Percentiles rank a stretch among this genome's conserved stretches.
These are phyloP conservation scores for Ceriops tagal DNA, from an alignment of 345 rosid species.

Conservation along the genomic window DNA sequence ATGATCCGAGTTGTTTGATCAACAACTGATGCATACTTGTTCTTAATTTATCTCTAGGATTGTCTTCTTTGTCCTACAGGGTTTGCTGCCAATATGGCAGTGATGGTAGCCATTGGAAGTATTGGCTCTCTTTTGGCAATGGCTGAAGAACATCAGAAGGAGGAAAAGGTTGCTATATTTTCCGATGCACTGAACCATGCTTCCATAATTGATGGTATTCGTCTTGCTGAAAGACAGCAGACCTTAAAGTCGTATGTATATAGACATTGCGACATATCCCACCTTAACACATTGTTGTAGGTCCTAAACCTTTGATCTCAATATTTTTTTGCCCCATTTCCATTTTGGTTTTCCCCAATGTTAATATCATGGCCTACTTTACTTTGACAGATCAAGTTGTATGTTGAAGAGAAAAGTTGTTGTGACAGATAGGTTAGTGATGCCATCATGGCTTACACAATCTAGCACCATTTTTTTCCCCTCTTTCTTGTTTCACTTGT, in stretches of 20 bases:
- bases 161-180: conserved; percentile 76
- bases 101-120: conserved; percentile 86
- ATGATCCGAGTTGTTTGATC: neutral
- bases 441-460: conserved; percentile 7
- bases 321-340: conserved; percentile 2
- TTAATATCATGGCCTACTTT: conserved; percentile 19
- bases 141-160: conserved; percentile 35
- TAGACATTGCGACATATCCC: conserved; percentile 79
- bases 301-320: conserved; percentile 29
- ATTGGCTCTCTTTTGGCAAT: conserved; percentile 61
- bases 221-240: conserved; percentile 73
- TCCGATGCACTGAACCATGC: conserved; percentile 96
- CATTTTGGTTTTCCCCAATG: neutral
- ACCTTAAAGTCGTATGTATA: conserved; percentile 61
- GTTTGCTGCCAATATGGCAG: conserved; percentile 93
- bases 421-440: conserved; percentile 86
- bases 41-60: conserved; percentile 52
- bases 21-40: conserved; percentile 30
- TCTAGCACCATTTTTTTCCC: conserved; percentile 3
- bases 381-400: conserved; percentile 62
- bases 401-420: conserved; percentile 74
- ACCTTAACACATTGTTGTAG: conserved; percentile 66
- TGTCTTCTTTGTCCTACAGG: conserved; percentile 99
- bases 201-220: conserved; percentile 91
- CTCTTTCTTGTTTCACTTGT: neutral